Percentiles rank a stretch among this genome's conserved stretches.
These are phyloP conservation scores for Stylosanthes scabra DNA, from an alignment of 331 rosid species.

Conservation along the genomic window DNA sequence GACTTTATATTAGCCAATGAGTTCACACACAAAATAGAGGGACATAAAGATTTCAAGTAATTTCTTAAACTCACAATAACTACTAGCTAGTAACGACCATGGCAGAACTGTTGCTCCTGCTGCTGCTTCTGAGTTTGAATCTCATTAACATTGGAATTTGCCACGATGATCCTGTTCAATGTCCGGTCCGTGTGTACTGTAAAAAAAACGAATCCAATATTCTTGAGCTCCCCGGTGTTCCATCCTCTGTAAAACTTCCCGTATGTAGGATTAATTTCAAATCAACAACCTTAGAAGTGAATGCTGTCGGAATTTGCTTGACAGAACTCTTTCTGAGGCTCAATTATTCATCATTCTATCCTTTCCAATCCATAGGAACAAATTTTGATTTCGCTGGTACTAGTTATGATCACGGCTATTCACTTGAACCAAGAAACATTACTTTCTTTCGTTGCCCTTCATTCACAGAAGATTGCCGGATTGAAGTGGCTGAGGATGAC, in stretches of 20 bases:
- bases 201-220: background rate
- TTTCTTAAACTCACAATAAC: too few species aligned
- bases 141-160: too few species aligned
- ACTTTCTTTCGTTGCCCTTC: constrained; percentile 25
- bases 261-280: constrained; percentile 5
- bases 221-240: constrained; percentile 21
- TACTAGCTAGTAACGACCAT: too few species aligned
- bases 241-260: background rate
- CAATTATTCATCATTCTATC: background rate
- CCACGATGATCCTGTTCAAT: background rate
- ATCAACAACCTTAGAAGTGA: background rate
- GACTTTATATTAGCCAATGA: too few species aligned
- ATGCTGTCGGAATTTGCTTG: constrained; percentile 31
- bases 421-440: background rate
- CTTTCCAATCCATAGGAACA: background rate
- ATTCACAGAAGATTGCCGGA: constrained; percentile 7
- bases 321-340: background rate
- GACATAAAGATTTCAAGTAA: too few species aligned
- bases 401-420: background rate
- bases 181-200: constrained; percentile 38
- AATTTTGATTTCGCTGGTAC: too few species aligned
- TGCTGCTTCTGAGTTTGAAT: too few species aligned
- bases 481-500: background rate
- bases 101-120: too few species aligned
- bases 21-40: too few species aligned